Evolutionary conservation across 108 stramenopile genomes (phyloP).

Genomic region (Pseudonitzschia pungens): DNA sequence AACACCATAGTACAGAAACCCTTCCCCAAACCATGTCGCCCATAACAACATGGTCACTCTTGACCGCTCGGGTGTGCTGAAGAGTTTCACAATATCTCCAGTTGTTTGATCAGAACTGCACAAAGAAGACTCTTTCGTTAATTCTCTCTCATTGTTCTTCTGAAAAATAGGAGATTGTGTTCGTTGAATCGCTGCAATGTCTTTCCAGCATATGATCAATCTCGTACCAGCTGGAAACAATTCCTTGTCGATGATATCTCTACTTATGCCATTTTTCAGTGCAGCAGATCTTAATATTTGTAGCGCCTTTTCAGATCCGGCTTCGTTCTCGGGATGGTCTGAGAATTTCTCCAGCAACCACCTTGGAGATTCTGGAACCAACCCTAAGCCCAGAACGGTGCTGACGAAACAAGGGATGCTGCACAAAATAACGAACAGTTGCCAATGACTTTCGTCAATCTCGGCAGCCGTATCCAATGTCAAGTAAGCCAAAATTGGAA

Average conservation of each 20-base stretch:
- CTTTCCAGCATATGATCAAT: slow-evolving; percentile 24
- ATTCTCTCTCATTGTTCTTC: slow-evolving; percentile 22
- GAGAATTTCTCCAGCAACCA: slow-evolving; percentile 42
- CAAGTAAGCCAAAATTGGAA: slow-evolving; percentile 54
- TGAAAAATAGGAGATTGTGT: background rate
- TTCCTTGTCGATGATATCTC: background rate
- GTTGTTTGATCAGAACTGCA: background rate
- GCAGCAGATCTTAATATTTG: slow-evolving; percentile 35
- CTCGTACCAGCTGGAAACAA: slow-evolving; percentile 27
- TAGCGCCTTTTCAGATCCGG: slow-evolving; percentile 36
- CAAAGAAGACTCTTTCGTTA: slow-evolving; percentile 14
- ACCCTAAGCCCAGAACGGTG: slow-evolving; percentile 33
- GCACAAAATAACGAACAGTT: slow-evolving; percentile 48
- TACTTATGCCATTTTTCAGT: slow-evolving; percentile 29
- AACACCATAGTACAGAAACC: slow-evolving; percentile 45
- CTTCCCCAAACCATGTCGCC: slow-evolving; percentile 36
- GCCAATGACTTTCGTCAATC: slow-evolving; percentile 37
- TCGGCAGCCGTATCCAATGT: slow-evolving; percentile 21
- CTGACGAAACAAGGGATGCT: slow-evolving; percentile 52
- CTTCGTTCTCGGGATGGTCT: slow-evolving; percentile 23
- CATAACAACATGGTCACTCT: slow-evolving; percentile 25
- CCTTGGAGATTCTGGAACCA: slow-evolving; percentile 76
- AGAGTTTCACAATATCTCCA: slow-evolving; percentile 10
- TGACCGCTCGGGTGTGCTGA: slow-evolving; percentile 30
- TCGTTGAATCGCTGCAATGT: background rate